phyloP scores from a whole-genome alignment of 192 early-diverging fungal genomes.

The Glomus cerebriforme region DNA sequence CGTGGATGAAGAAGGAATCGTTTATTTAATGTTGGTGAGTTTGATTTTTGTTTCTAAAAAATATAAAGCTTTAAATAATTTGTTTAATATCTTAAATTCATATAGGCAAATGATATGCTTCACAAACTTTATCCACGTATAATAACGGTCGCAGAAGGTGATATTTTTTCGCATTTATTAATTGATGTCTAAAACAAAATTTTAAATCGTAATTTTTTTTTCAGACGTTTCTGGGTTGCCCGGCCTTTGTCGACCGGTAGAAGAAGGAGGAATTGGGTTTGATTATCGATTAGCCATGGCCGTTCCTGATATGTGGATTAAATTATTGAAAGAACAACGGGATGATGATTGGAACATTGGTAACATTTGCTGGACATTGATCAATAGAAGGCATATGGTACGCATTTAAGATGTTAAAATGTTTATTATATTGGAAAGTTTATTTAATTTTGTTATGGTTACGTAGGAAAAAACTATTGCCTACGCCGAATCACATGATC shows the following conservation, averaged over 20 bases:
- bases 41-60: neutral
- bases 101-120: slow-evolving; percentile 53
- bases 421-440: neutral
- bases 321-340: slow-evolving; percentile 85
- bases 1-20: slow-evolving; percentile 83
- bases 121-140: slow-evolving; percentile 77
- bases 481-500: slow-evolving; percentile 96
- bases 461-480: slow-evolving; percentile 90
- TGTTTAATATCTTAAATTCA: neutral
- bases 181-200: neutral
- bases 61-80: neutral
- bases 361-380: slow-evolving; percentile 82
- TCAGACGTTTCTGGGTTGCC: slow-evolving; percentile 99
- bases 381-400: slow-evolving; percentile 86
- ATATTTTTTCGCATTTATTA: neutral
- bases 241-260: slow-evolving; percentile 81
- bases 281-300: slow-evolving; percentile 98
- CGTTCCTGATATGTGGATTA: slow-evolving; percentile 99
- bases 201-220: neutral
- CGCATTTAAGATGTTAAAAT: neutral
- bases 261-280: slow-evolving; percentile 93
- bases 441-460: neutral
- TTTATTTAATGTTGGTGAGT: slow-evolving; percentile 93
- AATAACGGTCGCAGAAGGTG: slow-evolving; percentile 92
- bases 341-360: slow-evolving; percentile 95